Evolutionary conservation across 2,329 filamentous ascomycete species (phyloP).

Genomic region (Arthrobotrys entomopaga): DNA sequence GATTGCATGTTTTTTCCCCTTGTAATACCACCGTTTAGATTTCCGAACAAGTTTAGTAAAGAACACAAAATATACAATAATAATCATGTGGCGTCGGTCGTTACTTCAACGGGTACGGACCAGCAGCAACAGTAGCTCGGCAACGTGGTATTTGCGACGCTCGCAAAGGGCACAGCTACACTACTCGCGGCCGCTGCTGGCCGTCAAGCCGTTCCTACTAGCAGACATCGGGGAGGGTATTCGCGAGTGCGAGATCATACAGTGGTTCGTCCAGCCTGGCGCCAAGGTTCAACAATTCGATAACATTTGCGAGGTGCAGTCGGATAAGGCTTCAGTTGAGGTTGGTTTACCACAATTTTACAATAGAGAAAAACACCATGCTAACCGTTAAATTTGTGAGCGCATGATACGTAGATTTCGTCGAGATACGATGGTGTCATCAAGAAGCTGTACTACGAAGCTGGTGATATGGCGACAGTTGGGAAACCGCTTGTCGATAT

Average conservation of each 20-base stretch:
- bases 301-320: conserved; percentile 96
- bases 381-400: not conserved
- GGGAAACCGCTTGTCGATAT: conserved; percentile 95
- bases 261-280: conserved; percentile 98
- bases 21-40: not conserved
- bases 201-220: conserved; percentile 80
- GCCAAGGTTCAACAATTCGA: conserved; percentile 98
- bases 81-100: conserved; percentile 49
- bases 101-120: conserved; percentile 26
- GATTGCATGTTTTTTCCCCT: too few species aligned
- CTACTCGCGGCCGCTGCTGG: conserved; percentile 61
- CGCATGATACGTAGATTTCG: conserved; percentile 71
- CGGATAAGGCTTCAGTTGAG: conserved; percentile 88
- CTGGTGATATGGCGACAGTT: conserved; percentile 94
- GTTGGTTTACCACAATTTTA: conserved; percentile 41
- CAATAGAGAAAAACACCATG: not conserved
- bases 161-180: conserved; percentile 51
- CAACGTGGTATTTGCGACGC: not conserved
- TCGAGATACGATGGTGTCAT: conserved; percentile 94
- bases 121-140: conserved; percentile 1
- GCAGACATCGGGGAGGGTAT: conserved; percentile 96
- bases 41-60: not conserved
- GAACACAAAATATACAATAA: conserved; percentile 7
- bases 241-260: conserved; percentile 97
- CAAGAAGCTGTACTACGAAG: conserved; percentile 94